Conservation (phyloP, 805 yeast species). For the Barnettozyma populi region DNA sequence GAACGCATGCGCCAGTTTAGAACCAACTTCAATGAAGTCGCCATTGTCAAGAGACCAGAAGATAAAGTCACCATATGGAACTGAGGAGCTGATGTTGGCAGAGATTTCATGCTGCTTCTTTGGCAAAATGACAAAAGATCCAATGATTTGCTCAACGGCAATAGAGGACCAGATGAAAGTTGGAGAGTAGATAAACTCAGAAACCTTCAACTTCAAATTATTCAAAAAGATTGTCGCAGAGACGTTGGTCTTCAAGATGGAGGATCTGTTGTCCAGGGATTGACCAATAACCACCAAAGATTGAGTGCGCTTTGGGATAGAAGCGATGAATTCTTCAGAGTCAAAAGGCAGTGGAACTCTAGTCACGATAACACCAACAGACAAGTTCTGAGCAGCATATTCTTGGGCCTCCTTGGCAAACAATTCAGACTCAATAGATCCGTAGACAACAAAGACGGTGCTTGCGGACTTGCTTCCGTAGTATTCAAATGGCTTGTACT, state of each 20-base stretch:
- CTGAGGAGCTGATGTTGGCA: conserved; percentile 7
- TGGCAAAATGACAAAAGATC: conserved; percentile 35
- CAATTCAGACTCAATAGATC: conserved; percentile 59
- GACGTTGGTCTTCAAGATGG: conserved; percentile 62
- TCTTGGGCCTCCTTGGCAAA: conserved; percentile 40
- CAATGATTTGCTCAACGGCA: conserved; percentile 44
- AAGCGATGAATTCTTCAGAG: conserved; percentile 48
- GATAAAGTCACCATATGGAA: conserved; percentile 31
- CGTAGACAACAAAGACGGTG: conserved; percentile 78
- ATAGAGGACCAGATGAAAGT: conserved; percentile 51
- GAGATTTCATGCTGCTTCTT: conserved; percentile 10
- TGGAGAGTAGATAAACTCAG: conserved; percentile 48
- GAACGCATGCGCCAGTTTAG: conserved; percentile 61
- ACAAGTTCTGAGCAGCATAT: conserved; percentile 28
- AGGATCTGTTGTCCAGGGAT: conserved; percentile 30
- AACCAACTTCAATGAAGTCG: conserved; percentile 47
- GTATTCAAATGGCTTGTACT: conserved; percentile 62
- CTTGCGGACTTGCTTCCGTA: conserved; percentile 57
- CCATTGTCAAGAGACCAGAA: conserved; percentile 71
- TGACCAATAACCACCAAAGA: conserved; percentile 68
- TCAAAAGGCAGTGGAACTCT: conserved; percentile 82
- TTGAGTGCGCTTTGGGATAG: conserved; percentile 53
- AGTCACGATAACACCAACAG: conserved; percentile 63
- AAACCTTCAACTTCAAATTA: conserved; percentile 34
- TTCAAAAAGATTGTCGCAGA: conserved; percentile 61